Base-by-base conservation (phyloP, 2,329 filamentous ascomycete species). In the Hypoxylon rubiginosum region DNA sequence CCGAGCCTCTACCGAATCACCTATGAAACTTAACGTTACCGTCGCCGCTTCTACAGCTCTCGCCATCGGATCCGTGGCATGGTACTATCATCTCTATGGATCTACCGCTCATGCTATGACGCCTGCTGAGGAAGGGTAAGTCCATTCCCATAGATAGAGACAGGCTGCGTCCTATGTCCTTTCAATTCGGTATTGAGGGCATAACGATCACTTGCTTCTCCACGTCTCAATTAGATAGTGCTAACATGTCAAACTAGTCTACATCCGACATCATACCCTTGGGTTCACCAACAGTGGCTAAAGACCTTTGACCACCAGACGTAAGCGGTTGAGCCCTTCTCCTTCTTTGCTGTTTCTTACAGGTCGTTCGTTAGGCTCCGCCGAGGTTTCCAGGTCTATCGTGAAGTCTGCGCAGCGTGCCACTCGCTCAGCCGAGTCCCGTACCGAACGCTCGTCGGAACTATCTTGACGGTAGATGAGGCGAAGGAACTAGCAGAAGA, bases 311-410 rank as follows among this genome's bases (percentile, higher is more conserved):
- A 99, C 79, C 95, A 98, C 84, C 91, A 92, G 83, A 91, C 94
- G 92, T 97, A 91, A 91, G 93, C 85, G 72, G 52, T 66, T 39
- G 30, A 64, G 43, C 21, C 34, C 26, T 13, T 19, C 51, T 24
- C 55, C 32, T 10, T 28, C 26, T 11, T 0, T 8, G 46, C 43
- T 48, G 66, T 64, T 64, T 60, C 57, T 72, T 69, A 89, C 86
- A 72, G 86, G 91, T 72, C 88, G 15, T 30, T 72, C 88, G n/a
- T 30, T 73, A 97, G 94, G 77, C 94, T 99, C 73, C 96, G 96
- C 82, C 94, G 96, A 86, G 96, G 96, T 84, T 99, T 98, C 90
- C 94, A 97, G 85, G 96, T 99, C 79, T 99, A 99, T 88, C 93
- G 91, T 75, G 96, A 99, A 85, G 96, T 99, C 78, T 99, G 96